phyloP scores from a whole-genome alignment of 1,284 basidiomycete genomes.

The Ceratobasidium sp. region DNA sequence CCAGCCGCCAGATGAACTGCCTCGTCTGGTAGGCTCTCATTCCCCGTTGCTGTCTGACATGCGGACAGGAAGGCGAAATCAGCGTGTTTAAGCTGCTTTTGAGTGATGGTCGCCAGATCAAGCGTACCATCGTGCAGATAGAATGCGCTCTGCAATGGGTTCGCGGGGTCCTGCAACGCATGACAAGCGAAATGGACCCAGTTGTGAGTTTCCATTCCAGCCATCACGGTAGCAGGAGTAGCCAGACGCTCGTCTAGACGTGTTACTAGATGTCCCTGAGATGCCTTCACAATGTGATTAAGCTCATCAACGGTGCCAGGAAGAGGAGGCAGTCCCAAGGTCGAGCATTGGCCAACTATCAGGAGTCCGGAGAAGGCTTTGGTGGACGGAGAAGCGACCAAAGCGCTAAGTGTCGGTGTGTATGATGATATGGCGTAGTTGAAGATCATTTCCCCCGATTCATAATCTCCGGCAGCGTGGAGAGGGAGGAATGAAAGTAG shows the following conservation, averaged over 20 bases:
- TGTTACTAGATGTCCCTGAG: not conserved
- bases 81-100: no score
- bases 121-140: conserved; percentile 10
- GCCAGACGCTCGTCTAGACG: not conserved
- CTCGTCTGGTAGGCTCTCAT: not conserved
- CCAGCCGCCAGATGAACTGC: conserved; percentile 6
- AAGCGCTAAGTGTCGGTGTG: not conserved
- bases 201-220: not conserved
- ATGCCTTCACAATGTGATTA: not conserved
- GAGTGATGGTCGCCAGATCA: not conserved
- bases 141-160: not conserved
- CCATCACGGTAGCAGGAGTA: not conserved
- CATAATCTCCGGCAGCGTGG: conserved; percentile 14
- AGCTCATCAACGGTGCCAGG: not conserved
- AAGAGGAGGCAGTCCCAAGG: not conserved
- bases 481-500: conserved; percentile 9
- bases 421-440: conserved; percentile 22
- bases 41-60: conserved; percentile 5
- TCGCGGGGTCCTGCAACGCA: not conserved
- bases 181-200: conserved; percentile 25
- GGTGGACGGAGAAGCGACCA: not conserved
- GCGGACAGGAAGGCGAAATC: conserved; percentile 4
- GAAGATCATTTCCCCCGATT: not conserved
- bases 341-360: not conserved
- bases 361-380: not conserved